A percentile compares a stretch with the other conserved stretches of the same genome.
Conservation (phyloP, 73 alveolate genomes). For the Effrenium voratum region DNA sequence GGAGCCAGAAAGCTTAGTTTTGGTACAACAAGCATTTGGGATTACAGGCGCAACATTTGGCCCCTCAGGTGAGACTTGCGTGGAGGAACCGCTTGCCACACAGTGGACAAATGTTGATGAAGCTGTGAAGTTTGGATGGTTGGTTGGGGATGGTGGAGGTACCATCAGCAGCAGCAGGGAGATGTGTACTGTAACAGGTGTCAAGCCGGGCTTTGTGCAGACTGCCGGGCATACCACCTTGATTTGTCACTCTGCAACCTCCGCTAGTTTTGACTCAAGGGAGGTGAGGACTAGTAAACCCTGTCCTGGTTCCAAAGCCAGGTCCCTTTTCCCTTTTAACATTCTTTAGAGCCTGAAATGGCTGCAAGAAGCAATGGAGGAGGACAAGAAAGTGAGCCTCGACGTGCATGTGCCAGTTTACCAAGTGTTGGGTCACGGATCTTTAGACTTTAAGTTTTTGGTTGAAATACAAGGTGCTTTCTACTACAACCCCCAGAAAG, state of each 20-base stretch:
- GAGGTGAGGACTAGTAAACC: slow-evolving; percentile 61
- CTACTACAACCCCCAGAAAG: too few relatives aligned
- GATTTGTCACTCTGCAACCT: slow-evolving; percentile 27
- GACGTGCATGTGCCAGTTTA: too few relatives aligned
- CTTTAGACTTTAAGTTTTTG: too few relatives aligned
- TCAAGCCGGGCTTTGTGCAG: too few relatives aligned
- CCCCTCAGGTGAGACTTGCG: neutral
- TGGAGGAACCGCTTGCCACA: slow-evolving; percentile 22
- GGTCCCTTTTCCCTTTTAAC: too few relatives aligned
- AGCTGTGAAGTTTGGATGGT: neutral
- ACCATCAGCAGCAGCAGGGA: slow-evolving; percentile 31
- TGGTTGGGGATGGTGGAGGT: slow-evolving; percentile 15
- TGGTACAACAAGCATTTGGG: slow-evolving; percentile 12
- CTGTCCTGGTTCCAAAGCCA: slow-evolving; percentile 66
- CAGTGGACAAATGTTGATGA: slow-evolving; percentile 2
- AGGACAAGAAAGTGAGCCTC: too few relatives aligned
- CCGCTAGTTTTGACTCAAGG: neutral
- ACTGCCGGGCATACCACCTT: too few relatives aligned
- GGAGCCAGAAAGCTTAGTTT: neutral
- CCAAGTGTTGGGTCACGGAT: too few relatives aligned
- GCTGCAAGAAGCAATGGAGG: too few relatives aligned
- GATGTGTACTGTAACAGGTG: too few relatives aligned
- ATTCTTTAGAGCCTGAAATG: too few relatives aligned
- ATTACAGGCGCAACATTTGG: neutral
- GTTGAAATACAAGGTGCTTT: too few relatives aligned